Base-by-base conservation (phyloP, 106 monocot species). In the Allium sativum region DNA sequence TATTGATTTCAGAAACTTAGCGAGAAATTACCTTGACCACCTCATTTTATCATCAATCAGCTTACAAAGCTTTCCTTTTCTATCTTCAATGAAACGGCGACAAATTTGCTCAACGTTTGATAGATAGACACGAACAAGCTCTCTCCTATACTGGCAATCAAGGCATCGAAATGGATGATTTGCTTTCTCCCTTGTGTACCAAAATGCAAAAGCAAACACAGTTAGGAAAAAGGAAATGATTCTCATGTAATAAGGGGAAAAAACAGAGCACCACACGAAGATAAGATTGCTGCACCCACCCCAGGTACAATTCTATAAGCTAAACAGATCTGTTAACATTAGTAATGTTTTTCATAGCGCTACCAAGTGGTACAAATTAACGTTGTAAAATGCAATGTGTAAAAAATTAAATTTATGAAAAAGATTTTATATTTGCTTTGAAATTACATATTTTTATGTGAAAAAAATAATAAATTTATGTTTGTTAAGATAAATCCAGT, bases 61-160 rank as follows among this genome's bases (percentile, higher is more conserved):
- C 62, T 78, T 81, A 73, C 63, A 76, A 68, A 96, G 72, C 75
- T 90, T 96, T 44, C 63, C 73, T 65, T 75, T 81, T 53, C 84
- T 70, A 51, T 96, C 91, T 65, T 96, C 96, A 63, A 87, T 55
- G 73, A 80, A 91, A 7, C 84, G 84, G 6, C 75, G 87, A 52
- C 82, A 96, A 67, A 91, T 84, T 76, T 84, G 84, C 60, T 96
- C 91, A 42, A 91, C 84, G 73, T 96, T 91, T 50, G 90, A 84
- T 46, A 91, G 64, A 65, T 87, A 91, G 10, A 87, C 82, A 11
- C 87, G 79, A 58, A 96, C 75, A n/a, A 96, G 72, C 64, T 96
- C 91, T 72, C 90, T 84, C 65, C 91, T 74, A 42, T 91, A 91
- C 68, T 87, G 84, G 51, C 77, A 70, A 56, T 87, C 96, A 69